Evolutionary conservation across 768 basidiomycete genomes (phyloP).

Genomic region (Erythrobasidium yunnanense): DNA sequence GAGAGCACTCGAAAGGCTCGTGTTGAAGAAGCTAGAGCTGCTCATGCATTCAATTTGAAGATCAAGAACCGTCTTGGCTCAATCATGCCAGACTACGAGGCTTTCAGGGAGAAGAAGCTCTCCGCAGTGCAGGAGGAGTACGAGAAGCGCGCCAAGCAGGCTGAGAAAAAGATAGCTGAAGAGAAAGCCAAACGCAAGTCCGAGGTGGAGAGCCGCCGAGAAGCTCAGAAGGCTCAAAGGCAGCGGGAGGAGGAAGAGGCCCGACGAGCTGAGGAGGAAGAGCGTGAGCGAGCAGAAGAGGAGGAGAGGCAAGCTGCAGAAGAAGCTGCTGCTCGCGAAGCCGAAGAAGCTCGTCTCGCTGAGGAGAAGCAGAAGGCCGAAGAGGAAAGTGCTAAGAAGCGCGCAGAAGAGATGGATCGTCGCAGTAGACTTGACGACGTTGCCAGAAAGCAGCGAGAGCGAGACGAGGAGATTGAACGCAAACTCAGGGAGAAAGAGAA

Average conservation of each 20-base stretch:
- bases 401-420: slow-evolving; percentile 50
- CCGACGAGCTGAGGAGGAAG: slow-evolving; percentile 31
- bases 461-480: slow-evolving; percentile 43
- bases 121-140: slow-evolving; percentile 45
- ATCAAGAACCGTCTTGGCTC: slow-evolving; percentile 64
- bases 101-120: slow-evolving; percentile 52
- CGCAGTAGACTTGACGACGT: slow-evolving; percentile 43
- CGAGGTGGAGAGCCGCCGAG: slow-evolving; percentile 36
- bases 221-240: slow-evolving; percentile 34
- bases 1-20: slow-evolving; percentile 53
- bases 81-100: slow-evolving; percentile 60
- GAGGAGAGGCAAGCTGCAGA: slow-evolving; percentile 48
- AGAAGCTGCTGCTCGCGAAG: slow-evolving; percentile 45
- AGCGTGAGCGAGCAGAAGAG: slow-evolving; percentile 41
- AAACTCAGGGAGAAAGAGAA: slow-evolving; percentile 18
- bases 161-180: slow-evolving; percentile 38
- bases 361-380: slow-evolving; percentile 31
- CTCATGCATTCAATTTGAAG: slow-evolving; percentile 58
- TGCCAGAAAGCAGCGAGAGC: slow-evolving; percentile 39
- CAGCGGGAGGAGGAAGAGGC: slow-evolving; percentile 37
- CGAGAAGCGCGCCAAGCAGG: slow-evolving; percentile 41
- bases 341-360: slow-evolving; percentile 47
- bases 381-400: slow-evolving; percentile 49
- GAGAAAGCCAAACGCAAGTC: slow-evolving; percentile 47
- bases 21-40: slow-evolving; percentile 49